phyloP scores from a whole-genome alignment of 2,329 filamentous ascomycete genomes.

The Colletotrichum sp. region DNA sequence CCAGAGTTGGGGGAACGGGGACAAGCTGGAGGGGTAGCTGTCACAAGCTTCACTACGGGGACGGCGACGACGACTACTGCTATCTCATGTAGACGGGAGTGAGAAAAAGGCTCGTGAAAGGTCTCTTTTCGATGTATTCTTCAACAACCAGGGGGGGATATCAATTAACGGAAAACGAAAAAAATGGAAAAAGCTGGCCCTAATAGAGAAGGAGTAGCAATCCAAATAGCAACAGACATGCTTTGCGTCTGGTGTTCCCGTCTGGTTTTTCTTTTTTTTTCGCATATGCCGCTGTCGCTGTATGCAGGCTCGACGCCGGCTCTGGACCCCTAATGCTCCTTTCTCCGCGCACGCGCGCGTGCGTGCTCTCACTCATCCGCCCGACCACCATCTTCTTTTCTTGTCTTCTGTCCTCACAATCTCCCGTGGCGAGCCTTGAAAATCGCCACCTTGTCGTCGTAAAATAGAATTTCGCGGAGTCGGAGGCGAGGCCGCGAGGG shows the following conservation, averaged over 20 bases:
- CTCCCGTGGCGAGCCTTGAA: constrained; percentile 76
- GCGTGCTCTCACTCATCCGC: neutral
- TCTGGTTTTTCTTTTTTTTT: neutral
- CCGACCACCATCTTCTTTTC: neutral
- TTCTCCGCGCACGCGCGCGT: neutral
- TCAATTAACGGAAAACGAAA: neutral
- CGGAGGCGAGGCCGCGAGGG: constrained; percentile 55
- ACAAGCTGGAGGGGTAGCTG: neutral
- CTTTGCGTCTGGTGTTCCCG: neutral
- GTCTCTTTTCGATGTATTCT: neutral
- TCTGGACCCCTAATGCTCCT: neutral
- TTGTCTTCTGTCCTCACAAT: constrained; percentile 32
- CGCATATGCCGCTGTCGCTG: neutral
- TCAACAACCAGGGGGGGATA: constrained; percentile 6
- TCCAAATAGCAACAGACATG: neutral
- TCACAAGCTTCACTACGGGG: neutral
- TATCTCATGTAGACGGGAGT: neutral
- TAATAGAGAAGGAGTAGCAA: neutral
- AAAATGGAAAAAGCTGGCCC: neutral
- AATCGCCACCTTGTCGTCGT: constrained; percentile 82
- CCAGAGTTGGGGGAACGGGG: neutral
- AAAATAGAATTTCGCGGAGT: constrained; percentile 81
- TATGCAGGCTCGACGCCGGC: neutral
- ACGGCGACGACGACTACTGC: neutral
- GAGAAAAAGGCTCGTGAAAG: neutral